A percentile compares a stretch with the other conserved stretches of the same genome.
Conservation (phyloP, 2,329 filamentous ascomycete genomes). For the Phyllosticta capitalensis region DNA sequence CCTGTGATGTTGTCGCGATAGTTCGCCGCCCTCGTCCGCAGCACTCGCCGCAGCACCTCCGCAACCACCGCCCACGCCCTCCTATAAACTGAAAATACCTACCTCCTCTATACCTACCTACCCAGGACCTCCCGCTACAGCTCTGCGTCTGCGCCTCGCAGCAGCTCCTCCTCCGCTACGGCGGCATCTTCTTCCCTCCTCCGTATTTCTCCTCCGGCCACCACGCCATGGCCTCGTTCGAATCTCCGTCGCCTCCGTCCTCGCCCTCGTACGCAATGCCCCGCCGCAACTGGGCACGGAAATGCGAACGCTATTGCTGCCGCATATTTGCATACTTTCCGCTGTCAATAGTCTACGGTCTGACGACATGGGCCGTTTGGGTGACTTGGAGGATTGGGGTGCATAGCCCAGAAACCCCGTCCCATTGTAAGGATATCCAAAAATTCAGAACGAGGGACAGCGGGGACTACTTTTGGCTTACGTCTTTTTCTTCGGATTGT, state of each 20-base stretch:
- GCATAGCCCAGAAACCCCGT: not conserved
- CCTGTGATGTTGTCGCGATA: conserved; percentile 1
- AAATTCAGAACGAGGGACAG: conserved; percentile 36
- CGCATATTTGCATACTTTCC: conserved; percentile 70
- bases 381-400: conserved; percentile 65
- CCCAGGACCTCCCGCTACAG: not conserved
- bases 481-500: not conserved
- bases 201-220: not conserved
- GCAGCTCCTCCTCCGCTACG: not conserved
- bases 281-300: conserved; percentile 48
- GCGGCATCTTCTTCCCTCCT: not conserved
- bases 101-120: not conserved
- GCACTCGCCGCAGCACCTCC: not conserved
- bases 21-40: not conserved
- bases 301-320: conserved; percentile 78
- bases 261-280: conserved; percentile 30
- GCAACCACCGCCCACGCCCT: not conserved
- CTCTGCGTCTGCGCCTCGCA: not conserved
- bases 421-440: conserved; percentile 12
- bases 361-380: conserved; percentile 93
- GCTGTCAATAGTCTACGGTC: conserved; percentile 75
- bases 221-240: conserved; percentile 28
- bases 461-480: conserved; percentile 25
- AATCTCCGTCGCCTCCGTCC: conserved; percentile 28
- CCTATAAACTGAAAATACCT: not conserved